Conservation (phyloP, 352 stramenopile species). For the Pythium vanterpoolii region DNA sequence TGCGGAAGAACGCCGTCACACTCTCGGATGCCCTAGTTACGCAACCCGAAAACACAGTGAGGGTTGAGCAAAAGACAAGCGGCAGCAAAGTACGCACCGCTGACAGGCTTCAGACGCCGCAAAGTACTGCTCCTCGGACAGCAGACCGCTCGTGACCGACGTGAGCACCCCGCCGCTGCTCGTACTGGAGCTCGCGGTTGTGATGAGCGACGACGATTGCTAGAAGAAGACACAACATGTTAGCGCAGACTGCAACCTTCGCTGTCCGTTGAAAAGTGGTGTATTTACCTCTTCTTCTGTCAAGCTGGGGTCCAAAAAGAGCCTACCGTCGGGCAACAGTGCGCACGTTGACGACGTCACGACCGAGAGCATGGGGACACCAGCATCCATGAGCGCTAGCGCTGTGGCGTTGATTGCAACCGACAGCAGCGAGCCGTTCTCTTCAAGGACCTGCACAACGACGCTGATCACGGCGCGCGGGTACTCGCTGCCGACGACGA, state of each 20-base stretch:
- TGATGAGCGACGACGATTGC: conserved; percentile 61
- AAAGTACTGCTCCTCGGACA: conserved; percentile 83
- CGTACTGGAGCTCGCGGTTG: conserved; percentile 56
- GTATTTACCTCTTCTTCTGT: conserved; percentile 64
- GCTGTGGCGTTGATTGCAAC: conserved; percentile 79
- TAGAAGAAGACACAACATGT: conserved; percentile 9
- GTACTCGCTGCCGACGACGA: conserved; percentile 68
- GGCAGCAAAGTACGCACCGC: conserved; percentile 31
- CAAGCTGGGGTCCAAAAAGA: conserved; percentile 68
- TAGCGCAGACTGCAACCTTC: neutral
- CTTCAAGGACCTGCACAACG: conserved; percentile 82
- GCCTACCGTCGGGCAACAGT: conserved; percentile 52
- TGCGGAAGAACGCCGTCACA: conserved; percentile 69
- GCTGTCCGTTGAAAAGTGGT: neutral
- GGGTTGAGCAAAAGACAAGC: neutral
- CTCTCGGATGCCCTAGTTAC: conserved; percentile 49
- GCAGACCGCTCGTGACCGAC: conserved; percentile 65
- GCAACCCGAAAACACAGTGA: neutral
- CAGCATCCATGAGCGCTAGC: conserved; percentile 75
- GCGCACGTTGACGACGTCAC: conserved; percentile 71
- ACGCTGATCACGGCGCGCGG: conserved; percentile 83
- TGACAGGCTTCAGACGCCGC: conserved; percentile 77
- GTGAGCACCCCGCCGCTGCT: conserved; percentile 65
- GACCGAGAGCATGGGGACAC: conserved; percentile 68
- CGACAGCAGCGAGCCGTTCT: conserved; percentile 77